Base-by-base conservation (phyloP, 345 rosid genomes). In the Odontarrhena argentea region DNA sequence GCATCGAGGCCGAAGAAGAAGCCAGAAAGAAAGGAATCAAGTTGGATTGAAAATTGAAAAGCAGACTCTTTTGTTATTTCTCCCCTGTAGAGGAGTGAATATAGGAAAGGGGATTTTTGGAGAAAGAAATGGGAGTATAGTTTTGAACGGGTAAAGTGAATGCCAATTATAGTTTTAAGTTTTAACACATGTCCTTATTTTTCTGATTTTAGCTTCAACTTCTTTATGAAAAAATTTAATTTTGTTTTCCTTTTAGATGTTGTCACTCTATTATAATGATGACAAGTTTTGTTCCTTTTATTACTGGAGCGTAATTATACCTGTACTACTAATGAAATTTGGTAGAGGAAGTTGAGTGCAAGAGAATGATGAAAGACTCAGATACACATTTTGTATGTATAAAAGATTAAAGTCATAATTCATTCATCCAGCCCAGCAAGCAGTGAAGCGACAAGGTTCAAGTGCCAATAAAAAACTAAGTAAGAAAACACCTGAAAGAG, bases 21-120 rank as follows among this genome's bases (percentile, higher is more conserved):
- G 94, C 94, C 2, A 78, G 76, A 69, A 71, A 76, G 74, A 83
- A 78, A 68, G 98, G 91, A 50, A 86, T 92, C 47, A 67, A 60
- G 47, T 71, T 88, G 10, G 67, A 55, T 71, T 71, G 65, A 71
- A 26, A 3, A 3, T 53, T 36, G 32, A 28, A 28, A 28, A 4
- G 14, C 9, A 47, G 2, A 32, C 28, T 9, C 22, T n/a, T 42
- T 3, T 54, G 38, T 40, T 18, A 25, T 62, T 45, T 32, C 22
- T 12, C 41, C 46, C 76, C 40, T 4, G 7, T 18, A 50, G 68
- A 34, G 8, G 41, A 59, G 46, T n/a, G 52, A 12, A 60, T 46
- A 50, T 41, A 49, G 54, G 25, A 3, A 13, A 42, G 6, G 53
- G 46, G 46, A 8, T 0, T 53, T 69, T 70, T 47, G 36, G 44